Percentiles rank a stretch among this genome's conserved stretches.
These are phyloP conservation scores for Cystobasidium ongulense DNA, from an alignment of 768 basidiomycete genomes.

Conservation along the genomic window DNA sequence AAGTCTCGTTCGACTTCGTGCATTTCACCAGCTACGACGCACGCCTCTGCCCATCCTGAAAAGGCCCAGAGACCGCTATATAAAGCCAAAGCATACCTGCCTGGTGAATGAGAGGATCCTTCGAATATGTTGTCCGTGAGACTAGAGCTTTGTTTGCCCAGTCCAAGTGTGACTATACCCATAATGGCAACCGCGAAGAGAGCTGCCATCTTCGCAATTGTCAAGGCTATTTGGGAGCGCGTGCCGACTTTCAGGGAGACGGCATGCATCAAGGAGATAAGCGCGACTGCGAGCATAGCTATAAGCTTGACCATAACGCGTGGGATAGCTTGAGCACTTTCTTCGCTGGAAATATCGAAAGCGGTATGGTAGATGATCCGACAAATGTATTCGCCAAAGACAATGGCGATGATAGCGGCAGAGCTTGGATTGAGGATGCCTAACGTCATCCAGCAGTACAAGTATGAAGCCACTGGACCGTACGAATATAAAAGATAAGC, in stretches of 20 bases:
- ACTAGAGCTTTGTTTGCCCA: constrained; percentile 63
- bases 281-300: constrained; percentile 61
- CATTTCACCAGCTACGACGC: constrained; percentile 48
- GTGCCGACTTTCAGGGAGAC: constrained; percentile 69
- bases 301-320: constrained; percentile 86
- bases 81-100: constrained; percentile 80
- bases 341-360: constrained; percentile 47
- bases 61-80: constrained; percentile 67
- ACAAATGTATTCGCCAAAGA: constrained; percentile 59
- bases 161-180: constrained; percentile 65
- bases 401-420: constrained; percentile 20
- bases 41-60: constrained; percentile 82
- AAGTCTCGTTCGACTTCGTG: constrained; percentile 72
- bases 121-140: constrained; percentile 62
- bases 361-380: constrained; percentile 72
- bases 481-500: constrained; percentile 85
- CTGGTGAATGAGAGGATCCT: constrained; percentile 67
- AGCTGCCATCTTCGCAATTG: constrained; percentile 57
- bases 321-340: constrained; percentile 53
- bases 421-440: constrained; percentile 54
- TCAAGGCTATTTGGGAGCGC: constrained; percentile 76
- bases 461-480: constrained; percentile 74
- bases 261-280: constrained; percentile 70
- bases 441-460: constrained; percentile 92
- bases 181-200: constrained; percentile 59